Conservation (phyloP, 225 moss, liverwort and hornwort species). For the Physcomitrium patens region DNA sequence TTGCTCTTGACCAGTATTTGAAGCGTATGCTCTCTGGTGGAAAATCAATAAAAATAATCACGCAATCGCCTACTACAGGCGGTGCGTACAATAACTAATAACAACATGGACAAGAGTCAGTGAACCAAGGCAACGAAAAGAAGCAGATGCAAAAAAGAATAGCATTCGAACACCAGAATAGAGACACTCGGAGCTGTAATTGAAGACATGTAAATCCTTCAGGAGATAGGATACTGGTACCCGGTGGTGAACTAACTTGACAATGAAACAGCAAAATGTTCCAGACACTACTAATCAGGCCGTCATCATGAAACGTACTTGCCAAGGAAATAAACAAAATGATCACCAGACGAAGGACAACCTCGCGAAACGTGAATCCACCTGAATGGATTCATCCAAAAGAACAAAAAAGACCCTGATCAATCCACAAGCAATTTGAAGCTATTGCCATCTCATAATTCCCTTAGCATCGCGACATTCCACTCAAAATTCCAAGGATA, state of each 20-base stretch:
- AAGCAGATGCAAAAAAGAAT: neutral
- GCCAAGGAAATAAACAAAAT: neutral
- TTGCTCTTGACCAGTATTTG: slow-evolving; percentile 11
- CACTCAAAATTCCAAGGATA: slow-evolving; percentile 19
- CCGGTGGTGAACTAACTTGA: slow-evolving; percentile 1
- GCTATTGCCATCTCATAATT: slow-evolving; percentile 12
- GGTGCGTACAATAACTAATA: neutral
- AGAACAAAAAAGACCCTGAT: neutral
- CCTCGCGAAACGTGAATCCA: neutral
- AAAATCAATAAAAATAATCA: neutral
- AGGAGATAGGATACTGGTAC: neutral
- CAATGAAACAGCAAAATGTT: neutral
- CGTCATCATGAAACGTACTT: neutral
- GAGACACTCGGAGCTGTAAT: neutral
- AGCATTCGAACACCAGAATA: neutral
- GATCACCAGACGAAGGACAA: neutral
- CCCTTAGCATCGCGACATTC: slow-evolving; percentile 6
- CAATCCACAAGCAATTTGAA: neutral
- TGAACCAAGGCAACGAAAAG: neutral
- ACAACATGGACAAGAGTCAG: neutral
- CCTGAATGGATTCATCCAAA: neutral
- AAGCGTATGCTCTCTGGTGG: neutral
- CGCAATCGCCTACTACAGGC: neutral
- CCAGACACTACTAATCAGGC: slow-evolving; percentile 1
- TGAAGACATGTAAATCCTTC: neutral